phyloP scores from a whole-genome alignment of 148 eudicot genomes.

The Amaranthus hypochondriacus region DNA sequence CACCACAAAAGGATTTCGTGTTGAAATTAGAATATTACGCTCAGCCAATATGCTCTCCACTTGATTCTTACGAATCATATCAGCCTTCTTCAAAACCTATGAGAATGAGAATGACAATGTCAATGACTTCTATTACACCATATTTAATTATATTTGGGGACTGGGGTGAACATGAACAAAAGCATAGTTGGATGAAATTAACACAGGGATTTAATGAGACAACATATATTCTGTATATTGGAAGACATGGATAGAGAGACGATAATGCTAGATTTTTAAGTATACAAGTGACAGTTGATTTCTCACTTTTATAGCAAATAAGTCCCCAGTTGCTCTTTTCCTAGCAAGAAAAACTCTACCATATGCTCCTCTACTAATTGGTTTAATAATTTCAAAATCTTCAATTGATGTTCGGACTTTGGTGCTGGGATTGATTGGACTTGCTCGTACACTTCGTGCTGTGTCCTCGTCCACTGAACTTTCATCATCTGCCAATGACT shows the following conservation, averaged over 20 bases:
- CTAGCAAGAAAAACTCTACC: constrained; percentile 96
- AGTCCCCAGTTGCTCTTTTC: constrained; percentile 94
- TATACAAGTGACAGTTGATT: background rate
- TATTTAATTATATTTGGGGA: background rate
- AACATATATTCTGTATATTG: background rate
- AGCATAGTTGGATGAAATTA: background rate
- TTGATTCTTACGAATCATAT: constrained; percentile 95
- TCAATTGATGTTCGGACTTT: constrained; percentile 91
- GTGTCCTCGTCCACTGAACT: constrained; percentile 73
- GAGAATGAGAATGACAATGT: constrained; percentile 19
- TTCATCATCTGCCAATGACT: constrained; percentile 65
- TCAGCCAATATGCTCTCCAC: constrained; percentile 98
- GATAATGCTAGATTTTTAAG: background rate
- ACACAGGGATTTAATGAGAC: background rate
- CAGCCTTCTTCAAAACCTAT: constrained; percentile 96
- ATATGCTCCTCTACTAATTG: constrained; percentile 98
- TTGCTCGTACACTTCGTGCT: constrained; percentile 79
- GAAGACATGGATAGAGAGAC: background rate
- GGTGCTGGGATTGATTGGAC: constrained; percentile 71
- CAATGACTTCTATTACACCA: no score
- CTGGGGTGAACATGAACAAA: background rate
- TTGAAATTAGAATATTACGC: constrained; percentile 85
- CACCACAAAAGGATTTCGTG: constrained; percentile 98
- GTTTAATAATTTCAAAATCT: constrained; percentile 97
- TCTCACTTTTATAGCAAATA: constrained; percentile 92